Conservation (phyloP, 1,284 basidiomycete genomes). For the Apiotrichum brassicae region DNA sequence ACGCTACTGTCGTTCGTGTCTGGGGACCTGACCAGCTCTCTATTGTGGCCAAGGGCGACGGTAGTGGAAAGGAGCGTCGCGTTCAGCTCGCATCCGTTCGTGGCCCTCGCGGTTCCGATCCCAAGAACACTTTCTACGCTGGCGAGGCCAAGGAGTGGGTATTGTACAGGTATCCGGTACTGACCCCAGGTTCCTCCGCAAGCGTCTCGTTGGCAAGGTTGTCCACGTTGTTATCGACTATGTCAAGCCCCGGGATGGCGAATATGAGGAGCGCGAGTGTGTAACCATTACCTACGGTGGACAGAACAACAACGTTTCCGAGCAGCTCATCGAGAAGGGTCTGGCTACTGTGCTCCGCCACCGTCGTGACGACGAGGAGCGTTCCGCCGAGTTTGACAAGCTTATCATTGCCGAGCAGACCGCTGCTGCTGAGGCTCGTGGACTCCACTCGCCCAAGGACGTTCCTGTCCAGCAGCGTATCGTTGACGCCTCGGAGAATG, state of each 20-base stretch:
- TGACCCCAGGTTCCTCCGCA: slow-evolving; percentile 65
- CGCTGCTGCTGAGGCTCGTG: slow-evolving; percentile 70
- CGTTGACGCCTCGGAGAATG: slow-evolving; percentile 87
- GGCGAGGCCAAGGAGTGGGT: slow-evolving; percentile 73
- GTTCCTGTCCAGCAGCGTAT: slow-evolving; percentile 54
- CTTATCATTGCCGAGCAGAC: slow-evolving; percentile 87
- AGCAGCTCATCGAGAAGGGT: slow-evolving; percentile 88
- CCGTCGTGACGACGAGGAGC: slow-evolving; percentile 88
- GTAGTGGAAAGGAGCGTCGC: slow-evolving; percentile 64
- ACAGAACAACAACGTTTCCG: slow-evolving; percentile 75
- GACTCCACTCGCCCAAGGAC: slow-evolving; percentile 91
- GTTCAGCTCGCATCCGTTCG: slow-evolving; percentile 85
- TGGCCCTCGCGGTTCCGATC: slow-evolving; percentile 76
- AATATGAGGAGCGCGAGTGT: slow-evolving; percentile 86
- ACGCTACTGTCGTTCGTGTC: slow-evolving; percentile 75
- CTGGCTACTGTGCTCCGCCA: slow-evolving; percentile 85
- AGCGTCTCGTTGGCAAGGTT: slow-evolving; percentile 81
- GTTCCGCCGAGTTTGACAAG: slow-evolving; percentile 89
- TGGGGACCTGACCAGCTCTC: slow-evolving; percentile 91
- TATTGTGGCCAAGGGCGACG: slow-evolving; percentile 62
- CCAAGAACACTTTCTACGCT: slow-evolving; percentile 81
- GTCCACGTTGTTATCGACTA: slow-evolving; percentile 82
- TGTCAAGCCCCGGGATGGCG: slow-evolving; percentile 82
- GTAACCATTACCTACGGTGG: slow-evolving; percentile 79
- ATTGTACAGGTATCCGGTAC: neutral